Evolutionary conservation across 768 basidiomycete species (phyloP).

Genomic region (Fibroporia radiculosa): DNA sequence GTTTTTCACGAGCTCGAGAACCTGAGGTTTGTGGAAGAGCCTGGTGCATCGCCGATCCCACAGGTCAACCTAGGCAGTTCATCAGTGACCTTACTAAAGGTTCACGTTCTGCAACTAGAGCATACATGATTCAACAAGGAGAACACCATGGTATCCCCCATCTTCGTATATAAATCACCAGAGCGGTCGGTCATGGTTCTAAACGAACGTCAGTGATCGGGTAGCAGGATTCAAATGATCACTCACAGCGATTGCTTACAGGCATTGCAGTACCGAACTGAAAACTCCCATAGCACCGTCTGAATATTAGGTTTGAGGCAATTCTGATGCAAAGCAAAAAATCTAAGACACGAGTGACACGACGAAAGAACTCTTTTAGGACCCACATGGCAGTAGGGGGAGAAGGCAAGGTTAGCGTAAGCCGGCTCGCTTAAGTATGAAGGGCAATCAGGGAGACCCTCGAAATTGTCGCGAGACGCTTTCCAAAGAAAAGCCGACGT

Average conservation of each 20-base stretch:
- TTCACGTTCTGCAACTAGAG: no score
- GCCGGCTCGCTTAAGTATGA: conserved; percentile 9
- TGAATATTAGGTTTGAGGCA: conserved; percentile 9
- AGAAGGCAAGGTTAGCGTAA: conserved; percentile 15
- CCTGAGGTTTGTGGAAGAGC: neutral
- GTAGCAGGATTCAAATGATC: neutral
- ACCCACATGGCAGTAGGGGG: conserved; percentile 12
- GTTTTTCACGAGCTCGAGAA: neutral
- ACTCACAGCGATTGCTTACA: conserved; percentile 7
- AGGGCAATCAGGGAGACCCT: conserved; percentile 12
- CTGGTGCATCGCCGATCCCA: neutral
- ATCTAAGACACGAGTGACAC: neutral
- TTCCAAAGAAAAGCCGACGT: conserved; percentile 8
- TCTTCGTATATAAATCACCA: neutral
- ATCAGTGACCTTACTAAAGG: neutral
- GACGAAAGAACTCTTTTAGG: neutral
- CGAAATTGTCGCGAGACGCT: conserved; percentile 5
- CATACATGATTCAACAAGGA: neutral
- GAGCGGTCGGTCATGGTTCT: neutral
- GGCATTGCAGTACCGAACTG: conserved; percentile 8
- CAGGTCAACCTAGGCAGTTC: no score
- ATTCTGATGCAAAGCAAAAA: conserved; percentile 1
- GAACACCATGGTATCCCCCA: neutral
- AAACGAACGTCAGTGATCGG: neutral
- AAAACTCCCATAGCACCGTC: conserved; percentile 8